Conservation (phyloP, 140 eudicot genomes). For the Senecio squalidus region DNA sequence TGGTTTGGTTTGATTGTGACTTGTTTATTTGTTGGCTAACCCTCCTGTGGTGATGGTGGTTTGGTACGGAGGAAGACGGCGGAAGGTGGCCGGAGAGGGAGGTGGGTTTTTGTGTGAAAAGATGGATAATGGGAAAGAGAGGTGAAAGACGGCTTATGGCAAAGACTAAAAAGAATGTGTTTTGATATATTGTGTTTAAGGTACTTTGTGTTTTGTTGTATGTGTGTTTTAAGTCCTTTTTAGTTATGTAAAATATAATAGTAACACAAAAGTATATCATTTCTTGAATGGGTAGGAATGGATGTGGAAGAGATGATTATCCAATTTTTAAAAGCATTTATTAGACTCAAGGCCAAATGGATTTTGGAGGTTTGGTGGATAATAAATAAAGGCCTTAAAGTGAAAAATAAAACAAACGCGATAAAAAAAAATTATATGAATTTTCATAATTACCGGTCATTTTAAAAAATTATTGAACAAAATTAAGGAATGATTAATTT, state of each 20-base stretch:
- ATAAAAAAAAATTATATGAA: too few species aligned
- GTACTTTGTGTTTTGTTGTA: not conserved
- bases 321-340: too few species aligned
- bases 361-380: too few species aligned
- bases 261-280: not conserved
- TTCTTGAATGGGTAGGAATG: too few species aligned
- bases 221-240: not conserved
- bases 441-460: too few species aligned
- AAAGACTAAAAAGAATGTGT: slow-evolving; percentile 25
- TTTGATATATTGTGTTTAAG: not conserved
- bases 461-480: too few species aligned
- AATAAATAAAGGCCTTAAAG: too few species aligned
- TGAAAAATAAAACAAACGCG: too few species aligned
- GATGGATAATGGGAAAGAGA: slow-evolving; percentile 23
- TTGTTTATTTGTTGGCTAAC: not conserved
- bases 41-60: not conserved
- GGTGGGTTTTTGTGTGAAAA: slow-evolving; percentile 13
- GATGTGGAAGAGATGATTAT: too few species aligned
- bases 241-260: not conserved
- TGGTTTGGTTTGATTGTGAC: not conserved
- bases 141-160: slow-evolving; percentile 38
- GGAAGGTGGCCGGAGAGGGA: slow-evolving; percentile 17
- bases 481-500: too few species aligned
- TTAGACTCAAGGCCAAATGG: too few species aligned
- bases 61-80: not conserved